These are phyloP conservation scores for Sambucus nigra DNA, from an alignment of 129 eudicot species.

Conservation along the genomic window DNA sequence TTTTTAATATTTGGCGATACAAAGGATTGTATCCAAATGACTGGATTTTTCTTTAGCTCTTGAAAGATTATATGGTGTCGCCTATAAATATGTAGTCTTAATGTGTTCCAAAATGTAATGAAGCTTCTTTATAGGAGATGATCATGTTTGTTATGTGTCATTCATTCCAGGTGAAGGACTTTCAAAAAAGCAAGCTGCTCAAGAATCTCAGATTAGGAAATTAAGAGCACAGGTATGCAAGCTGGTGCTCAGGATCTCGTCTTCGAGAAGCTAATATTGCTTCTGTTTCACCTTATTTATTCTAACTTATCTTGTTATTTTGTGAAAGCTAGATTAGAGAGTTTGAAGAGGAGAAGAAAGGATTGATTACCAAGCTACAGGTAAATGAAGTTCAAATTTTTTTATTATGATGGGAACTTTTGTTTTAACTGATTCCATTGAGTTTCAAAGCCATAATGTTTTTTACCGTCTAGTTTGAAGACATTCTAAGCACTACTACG, in stretches of 20 bases:
- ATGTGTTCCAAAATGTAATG: neutral
- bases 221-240: slow-evolving; percentile 73
- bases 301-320: slow-evolving; percentile 2
- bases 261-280: neutral
- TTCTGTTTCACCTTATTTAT: neutral
- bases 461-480: too few relatives aligned
- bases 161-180: slow-evolving; percentile 70
- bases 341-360: slow-evolving; percentile 95
- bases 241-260: neutral
- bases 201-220: slow-evolving; percentile 80
- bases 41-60: neutral
- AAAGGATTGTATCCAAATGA: neutral
- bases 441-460: too few relatives aligned
- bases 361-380: slow-evolving; percentile 71
- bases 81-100: neutral
- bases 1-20: too few relatives aligned
- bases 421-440: too few relatives aligned
- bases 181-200: slow-evolving; percentile 97
- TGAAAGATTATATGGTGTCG: neutral
- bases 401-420: too few relatives aligned
- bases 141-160: neutral
- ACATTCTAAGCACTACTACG: too few relatives aligned
- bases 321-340: slow-evolving; percentile 66
- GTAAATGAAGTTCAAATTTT: too few relatives aligned
- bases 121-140: neutral